These are phyloP conservation scores for Saccharomyces hybrid DNA, from an alignment of 1,139 yeast genomes.

Conservation along the genomic window DNA sequence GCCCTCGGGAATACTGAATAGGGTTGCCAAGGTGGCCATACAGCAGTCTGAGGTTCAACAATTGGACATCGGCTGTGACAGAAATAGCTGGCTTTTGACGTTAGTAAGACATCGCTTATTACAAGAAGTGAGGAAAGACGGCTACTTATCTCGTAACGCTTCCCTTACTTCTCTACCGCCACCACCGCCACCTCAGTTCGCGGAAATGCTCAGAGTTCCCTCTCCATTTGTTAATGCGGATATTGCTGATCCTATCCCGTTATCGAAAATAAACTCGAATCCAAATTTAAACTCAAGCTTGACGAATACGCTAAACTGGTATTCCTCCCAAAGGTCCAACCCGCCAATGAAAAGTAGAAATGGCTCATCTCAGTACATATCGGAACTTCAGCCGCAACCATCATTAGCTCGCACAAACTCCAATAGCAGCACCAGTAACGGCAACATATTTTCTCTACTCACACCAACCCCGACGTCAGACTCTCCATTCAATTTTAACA, in stretches of 20 bases:
- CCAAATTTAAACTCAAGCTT: neutral
- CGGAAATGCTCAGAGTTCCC: conserved; percentile 8
- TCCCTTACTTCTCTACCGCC: conserved; percentile 17
- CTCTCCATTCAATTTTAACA: conserved; percentile 4
- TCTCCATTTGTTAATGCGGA: neutral
- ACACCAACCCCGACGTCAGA: neutral
- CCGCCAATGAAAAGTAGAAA: neutral
- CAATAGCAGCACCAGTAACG: neutral
- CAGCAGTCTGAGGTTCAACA: conserved; percentile 17
- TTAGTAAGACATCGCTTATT: conserved; percentile 24
- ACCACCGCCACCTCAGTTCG: conserved; percentile 14
- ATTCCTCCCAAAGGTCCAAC: neutral
- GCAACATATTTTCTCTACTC: neutral
- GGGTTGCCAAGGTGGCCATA: conserved; percentile 26
- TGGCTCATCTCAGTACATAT: neutral
- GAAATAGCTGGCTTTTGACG: conserved; percentile 22
- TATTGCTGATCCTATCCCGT: neutral
- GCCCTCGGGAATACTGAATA: conserved; percentile 30
- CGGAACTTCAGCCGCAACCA: neutral
- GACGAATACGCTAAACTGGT: neutral
- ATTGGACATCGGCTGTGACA: conserved; percentile 25
- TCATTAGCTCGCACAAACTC: neutral
- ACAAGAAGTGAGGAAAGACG: conserved; percentile 27
- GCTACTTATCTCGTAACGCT: conserved; percentile 19
- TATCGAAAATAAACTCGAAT: neutral